These are phyloP conservation scores for Arthroderma sp. DNA, from an alignment of 2,329 filamentous ascomycete genomes.

Conservation along the genomic window DNA sequence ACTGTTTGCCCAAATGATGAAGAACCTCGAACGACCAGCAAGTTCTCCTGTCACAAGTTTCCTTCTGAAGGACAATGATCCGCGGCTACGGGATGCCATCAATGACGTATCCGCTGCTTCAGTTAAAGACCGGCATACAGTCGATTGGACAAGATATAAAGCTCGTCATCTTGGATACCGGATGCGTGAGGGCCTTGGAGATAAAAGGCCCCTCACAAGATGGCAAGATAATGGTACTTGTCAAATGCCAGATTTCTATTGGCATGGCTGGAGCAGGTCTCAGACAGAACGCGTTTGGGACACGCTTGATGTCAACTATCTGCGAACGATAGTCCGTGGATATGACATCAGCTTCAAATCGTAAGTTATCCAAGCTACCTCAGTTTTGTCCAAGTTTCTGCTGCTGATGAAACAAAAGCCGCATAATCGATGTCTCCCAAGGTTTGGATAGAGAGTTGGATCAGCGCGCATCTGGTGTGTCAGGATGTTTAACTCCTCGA, in stretches of 20 bases:
- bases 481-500: conserved; percentile 54
- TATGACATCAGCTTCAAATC: conserved; percentile 48
- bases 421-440: conserved; percentile 53
- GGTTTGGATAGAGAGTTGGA: conserved; percentile 52
- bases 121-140: conserved; percentile 15
- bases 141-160: conserved; percentile 35
- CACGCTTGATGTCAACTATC: conserved; percentile 48
- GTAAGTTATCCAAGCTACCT: conserved; percentile 15
- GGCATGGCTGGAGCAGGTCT: conserved; percentile 36
- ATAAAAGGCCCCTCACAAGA: conserved; percentile 43
- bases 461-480: conserved; percentile 40
- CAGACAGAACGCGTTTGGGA: conserved; percentile 52
- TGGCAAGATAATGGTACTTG: conserved; percentile 45
- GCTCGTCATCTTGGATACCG: conserved; percentile 47
- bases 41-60: conserved; percentile 51
- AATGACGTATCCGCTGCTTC: conserved; percentile 31
- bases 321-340: conserved; percentile 36
- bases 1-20: conserved; percentile 36
- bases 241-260: conserved; percentile 43
- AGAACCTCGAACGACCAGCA: conserved; percentile 40
- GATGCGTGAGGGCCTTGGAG: conserved; percentile 37
- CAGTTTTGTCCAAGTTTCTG: background rate
- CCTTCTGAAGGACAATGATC: conserved; percentile 43
- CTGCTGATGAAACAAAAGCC: conserved; percentile 14
- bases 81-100: conserved; percentile 38